These are phyloP conservation scores for Panaeolus papilionaceus DNA, from an alignment of 768 basidiomycete genomes.

Conservation along the genomic window DNA sequence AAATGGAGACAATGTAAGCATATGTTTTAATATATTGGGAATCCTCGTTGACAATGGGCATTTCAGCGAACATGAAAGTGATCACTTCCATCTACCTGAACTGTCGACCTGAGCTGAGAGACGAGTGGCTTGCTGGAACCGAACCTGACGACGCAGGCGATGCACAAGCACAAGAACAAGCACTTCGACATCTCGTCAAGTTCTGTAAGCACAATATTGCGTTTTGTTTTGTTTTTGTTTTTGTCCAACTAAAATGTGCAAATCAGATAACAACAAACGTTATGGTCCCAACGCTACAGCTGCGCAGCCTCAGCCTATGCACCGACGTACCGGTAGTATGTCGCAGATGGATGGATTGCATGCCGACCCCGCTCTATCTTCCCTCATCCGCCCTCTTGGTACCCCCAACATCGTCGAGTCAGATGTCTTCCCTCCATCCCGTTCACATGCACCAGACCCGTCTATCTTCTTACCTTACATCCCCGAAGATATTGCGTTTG, in stretches of 20 bases:
- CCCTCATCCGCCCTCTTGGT: slow-evolving; percentile 75
- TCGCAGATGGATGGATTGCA: slow-evolving; percentile 82
- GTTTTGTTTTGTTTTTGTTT: not conserved
- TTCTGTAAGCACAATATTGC: slow-evolving; percentile 71
- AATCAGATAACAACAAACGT: slow-evolving; percentile 85
- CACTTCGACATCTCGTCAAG: slow-evolving; percentile 90
- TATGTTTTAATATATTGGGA: slow-evolving; percentile 12
- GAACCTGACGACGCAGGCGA: slow-evolving; percentile 94
- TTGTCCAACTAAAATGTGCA: slow-evolving; percentile 19
- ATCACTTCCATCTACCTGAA: slow-evolving; percentile 98
- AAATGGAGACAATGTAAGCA: slow-evolving; percentile 94
- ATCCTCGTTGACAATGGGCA: slow-evolving; percentile 16
- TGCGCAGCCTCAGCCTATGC: slow-evolving; percentile 58
- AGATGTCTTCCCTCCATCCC: slow-evolving; percentile 95
- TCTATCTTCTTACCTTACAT: slow-evolving; percentile 90
- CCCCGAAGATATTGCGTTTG: slow-evolving; percentile 92
- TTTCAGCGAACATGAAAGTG: slow-evolving; percentile 97
- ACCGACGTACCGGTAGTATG: slow-evolving; percentile 84
- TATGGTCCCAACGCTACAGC: slow-evolving; percentile 71
- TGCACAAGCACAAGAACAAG: slow-evolving; percentile 96
- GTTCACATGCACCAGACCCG: slow-evolving; percentile 84
- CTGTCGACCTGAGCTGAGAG: slow-evolving; percentile 94
- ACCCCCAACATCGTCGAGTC: slow-evolving; percentile 81
- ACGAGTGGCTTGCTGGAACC: slow-evolving; percentile 95
- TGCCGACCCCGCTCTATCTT: slow-evolving; percentile 75